Base-by-base conservation (phyloP, 768 basidiomycete genomes). In the Daedaleopsis nitida region DNA sequence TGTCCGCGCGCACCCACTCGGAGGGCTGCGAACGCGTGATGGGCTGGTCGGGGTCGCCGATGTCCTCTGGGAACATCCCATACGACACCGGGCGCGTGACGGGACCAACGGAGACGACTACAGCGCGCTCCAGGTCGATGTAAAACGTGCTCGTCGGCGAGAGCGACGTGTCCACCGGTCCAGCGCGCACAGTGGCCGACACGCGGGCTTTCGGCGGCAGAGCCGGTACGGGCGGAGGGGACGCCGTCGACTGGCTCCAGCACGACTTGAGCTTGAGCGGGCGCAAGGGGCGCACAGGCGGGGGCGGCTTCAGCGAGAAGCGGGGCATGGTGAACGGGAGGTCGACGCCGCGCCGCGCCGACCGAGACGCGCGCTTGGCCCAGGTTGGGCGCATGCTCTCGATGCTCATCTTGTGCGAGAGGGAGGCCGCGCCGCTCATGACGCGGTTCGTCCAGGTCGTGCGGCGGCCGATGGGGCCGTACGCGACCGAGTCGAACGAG, bases 271-370 rank as follows among this genome's bases (percentile, higher is more conserved):
- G 73, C 73, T 53, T 74, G 77, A 59, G 24, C 21, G 58, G 55
- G 27, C 58, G 58, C 7, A 64, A 43, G 1, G 62, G 55, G 16
- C 42, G 58, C 51, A 69, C n/a, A 43, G 63, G 65, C 12, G 72
- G 75, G 39, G 69, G 72, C 1, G 51, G 74, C 52, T 65, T 58
- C 37, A 59, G 69, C 48, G 65, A 65, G 55, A 57, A 74, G 66
- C 63, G 63, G 62, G 38, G 52, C 21, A 51, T 32, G 9, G 67
- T 63, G 66, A 88, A 88, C 1, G 87, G 87, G 6, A 66, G 65
- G 64, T 88, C 87, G 14, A 84, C 71, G 3, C 87, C 87, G 39
- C 87, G 85, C 44, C 82, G 81, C 9, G 65, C 48, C n/a, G 52
- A n/a, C 8, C 50, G 27, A 3, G 27, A 32, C 27, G 27, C 70